Evolutionary conservation across 805 yeast species (phyloP), one percentile per base, ranked within the genome.

Genomic region (Starmerella tilneyi): DNA sequence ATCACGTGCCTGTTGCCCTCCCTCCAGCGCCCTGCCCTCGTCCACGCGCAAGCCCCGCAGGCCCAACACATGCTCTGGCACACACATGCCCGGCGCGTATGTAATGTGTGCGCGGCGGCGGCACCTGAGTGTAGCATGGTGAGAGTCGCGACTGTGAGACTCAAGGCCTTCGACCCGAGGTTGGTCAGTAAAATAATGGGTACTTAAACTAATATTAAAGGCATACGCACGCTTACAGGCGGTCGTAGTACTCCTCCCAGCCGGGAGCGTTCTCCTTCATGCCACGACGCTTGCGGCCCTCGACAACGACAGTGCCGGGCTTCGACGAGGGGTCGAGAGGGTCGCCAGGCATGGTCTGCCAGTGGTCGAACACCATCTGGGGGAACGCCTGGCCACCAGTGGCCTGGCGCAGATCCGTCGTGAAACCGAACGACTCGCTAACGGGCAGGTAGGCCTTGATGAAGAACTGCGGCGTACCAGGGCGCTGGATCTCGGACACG

Each of bases 311-410:
- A 58, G 63, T 67, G 71, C 82, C 82, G 61, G 82, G 76, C 73
- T 76, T 77, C 60, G 79, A 59, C 63, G 80, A 59, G 68, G 88
- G 80, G 74, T 89, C 97, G 60, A 82, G 73, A 69, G 94, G 94
- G 73, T 86, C 92, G 72, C 96, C 94, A 61, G 68, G 66, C 77
- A 92, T 75, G 63, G 84, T 72, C 59, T 85, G 75, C 97, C 97
- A 89, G 73, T 89, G 98, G 73, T 92, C 97, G 74, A 89, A 92
- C 72, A 92, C 94, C 94, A 92, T 79, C 78, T 89, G 97, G 75
- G 98, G 98, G 98, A 89, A 89, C 72, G 98, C 98, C 80, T 89
- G 98, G 74, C 98, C 98, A 84, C 96, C 96, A 67, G 98, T 89
- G 68, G 97, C 96, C 77, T 89, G 96, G 80, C 98, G 85, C 69